These are phyloP conservation scores for Crepidotus variabilis DNA, from an alignment of 768 basidiomycete species.

Conservation along the genomic window DNA sequence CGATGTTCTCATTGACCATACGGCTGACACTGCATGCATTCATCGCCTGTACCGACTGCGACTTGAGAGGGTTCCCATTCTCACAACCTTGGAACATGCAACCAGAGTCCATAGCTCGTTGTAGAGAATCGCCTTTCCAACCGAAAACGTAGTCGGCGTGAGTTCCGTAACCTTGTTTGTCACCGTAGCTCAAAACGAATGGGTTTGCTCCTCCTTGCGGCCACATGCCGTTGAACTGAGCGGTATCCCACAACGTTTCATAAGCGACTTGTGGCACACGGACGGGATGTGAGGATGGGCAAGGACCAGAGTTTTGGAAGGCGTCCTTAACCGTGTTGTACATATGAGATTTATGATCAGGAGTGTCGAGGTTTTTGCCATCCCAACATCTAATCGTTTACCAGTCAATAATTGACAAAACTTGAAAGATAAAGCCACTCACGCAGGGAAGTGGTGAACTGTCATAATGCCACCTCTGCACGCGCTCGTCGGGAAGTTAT, in stretches of 20 bases:
- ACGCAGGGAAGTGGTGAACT: neutral
- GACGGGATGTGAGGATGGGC: neutral
- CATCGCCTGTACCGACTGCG: neutral
- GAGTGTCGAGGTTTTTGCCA: too few species aligned
- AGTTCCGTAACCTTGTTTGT: neutral
- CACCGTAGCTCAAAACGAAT: neutral
- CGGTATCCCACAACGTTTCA: neutral
- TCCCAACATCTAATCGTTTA: neutral
- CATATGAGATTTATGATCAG: neutral
- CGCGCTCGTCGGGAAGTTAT: neutral
- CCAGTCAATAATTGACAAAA: too few species aligned
- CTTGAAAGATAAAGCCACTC: neutral
- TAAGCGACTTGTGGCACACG: neutral
- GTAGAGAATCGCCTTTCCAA: neutral
- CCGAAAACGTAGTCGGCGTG: too few species aligned
- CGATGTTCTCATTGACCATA: neutral
- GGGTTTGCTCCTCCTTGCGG: neutral
- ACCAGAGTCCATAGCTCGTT: neutral
- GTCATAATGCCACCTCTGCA: neutral
- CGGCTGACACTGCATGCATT: neutral
- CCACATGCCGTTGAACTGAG: neutral
- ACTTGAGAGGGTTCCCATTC: neutral
- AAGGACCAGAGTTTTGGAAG: neutral
- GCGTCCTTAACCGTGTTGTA: neutral
- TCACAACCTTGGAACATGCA: too few species aligned